These are phyloP conservation scores for Panicum miliaceum DNA, from an alignment of 176 grass and related monocot species.

Conservation along the genomic window DNA sequence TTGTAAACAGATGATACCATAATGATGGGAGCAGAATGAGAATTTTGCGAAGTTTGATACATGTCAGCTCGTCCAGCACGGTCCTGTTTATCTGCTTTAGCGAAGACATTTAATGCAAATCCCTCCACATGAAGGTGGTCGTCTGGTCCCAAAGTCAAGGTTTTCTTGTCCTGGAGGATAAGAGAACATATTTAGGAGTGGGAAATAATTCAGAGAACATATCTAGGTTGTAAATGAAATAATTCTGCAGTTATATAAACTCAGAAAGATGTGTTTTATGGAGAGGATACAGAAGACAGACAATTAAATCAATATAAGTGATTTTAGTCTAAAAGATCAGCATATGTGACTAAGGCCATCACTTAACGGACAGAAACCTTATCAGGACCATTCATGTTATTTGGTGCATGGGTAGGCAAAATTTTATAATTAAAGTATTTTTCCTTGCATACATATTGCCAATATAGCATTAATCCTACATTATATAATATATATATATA, in stretches of 20 bases:
- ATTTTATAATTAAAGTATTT: background rate
- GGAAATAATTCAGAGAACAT: too few relatives aligned
- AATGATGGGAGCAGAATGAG: constrained; percentile 24
- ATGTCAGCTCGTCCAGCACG: constrained; percentile 91
- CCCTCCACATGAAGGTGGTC: constrained; percentile 92
- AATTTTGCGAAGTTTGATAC: constrained; percentile 49
- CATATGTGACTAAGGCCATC: background rate
- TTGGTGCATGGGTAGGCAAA: background rate
- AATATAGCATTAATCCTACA: background rate
- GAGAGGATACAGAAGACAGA: background rate
- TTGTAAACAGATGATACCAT: constrained; percentile 8
- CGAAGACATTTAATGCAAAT: constrained; percentile 91
- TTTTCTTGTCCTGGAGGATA: constrained; percentile 80
- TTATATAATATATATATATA: too few relatives aligned
- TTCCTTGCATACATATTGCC: background rate
- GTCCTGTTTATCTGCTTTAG: constrained; percentile 99
- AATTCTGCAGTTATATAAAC: background rate
- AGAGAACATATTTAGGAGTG: constrained; percentile 38
- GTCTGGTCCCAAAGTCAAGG: constrained; percentile 70
- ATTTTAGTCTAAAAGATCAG: background rate
- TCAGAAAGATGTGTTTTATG: background rate
- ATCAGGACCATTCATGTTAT: background rate
- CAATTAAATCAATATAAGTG: background rate
- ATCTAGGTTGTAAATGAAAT: background rate
- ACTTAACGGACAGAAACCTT: background rate